Conservation (phyloP, 768 basidiomycete genomes). For the Agaricus subrufescens region DNA sequence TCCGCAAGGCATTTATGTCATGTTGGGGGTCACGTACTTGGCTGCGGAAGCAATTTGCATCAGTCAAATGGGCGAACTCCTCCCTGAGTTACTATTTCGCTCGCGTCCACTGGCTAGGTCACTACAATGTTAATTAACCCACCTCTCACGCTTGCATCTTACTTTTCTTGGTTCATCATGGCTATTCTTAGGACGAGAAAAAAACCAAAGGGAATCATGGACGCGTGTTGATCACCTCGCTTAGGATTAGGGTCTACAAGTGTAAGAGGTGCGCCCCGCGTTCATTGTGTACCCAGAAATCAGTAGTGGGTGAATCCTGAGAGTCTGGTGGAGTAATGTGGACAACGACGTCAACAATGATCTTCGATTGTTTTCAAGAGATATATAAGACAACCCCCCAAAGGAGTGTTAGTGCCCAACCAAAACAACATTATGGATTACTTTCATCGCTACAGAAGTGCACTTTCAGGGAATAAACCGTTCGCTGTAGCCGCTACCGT, state of each 20-base stretch:
- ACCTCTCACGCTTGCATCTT: neutral
- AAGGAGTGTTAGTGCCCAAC: neutral
- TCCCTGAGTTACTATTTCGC: too few species aligned
- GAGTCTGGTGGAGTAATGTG: neutral
- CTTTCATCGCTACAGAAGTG: neutral
- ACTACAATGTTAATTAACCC: neutral
- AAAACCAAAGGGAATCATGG: too few species aligned
- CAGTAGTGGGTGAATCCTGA: neutral
- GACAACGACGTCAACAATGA: too few species aligned
- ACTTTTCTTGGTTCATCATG: neutral
- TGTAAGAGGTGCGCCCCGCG: too few species aligned
- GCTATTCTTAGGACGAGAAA: neutral
- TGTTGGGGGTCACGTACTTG: too few species aligned
- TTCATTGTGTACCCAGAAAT: too few species aligned
- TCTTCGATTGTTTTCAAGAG: neutral
- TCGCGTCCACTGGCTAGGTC: neutral
- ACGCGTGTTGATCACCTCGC: too few species aligned
- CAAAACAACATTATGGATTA: neutral
- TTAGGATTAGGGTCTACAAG: too few species aligned
- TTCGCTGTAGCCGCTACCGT: conserved; percentile 1
- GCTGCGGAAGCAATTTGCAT: too few species aligned
- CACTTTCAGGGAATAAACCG: neutral
- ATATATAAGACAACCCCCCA: neutral
- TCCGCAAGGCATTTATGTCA: too few species aligned
- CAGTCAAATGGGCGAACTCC: too few species aligned